These are phyloP conservation scores for Candida frijolesensis DNA, from an alignment of 1,139 yeast species.

Conservation along the genomic window DNA sequence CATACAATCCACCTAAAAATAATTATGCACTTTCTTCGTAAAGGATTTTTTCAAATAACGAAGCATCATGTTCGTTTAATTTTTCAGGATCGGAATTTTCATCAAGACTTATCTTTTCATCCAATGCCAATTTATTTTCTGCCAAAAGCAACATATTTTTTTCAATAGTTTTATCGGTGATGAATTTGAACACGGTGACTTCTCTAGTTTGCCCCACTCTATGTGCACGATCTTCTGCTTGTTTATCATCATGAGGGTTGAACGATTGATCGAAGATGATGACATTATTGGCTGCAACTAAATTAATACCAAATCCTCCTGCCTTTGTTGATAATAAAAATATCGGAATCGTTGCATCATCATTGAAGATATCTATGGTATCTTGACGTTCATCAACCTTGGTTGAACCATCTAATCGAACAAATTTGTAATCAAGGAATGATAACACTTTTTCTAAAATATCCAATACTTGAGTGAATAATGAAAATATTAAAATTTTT, in stretches of 20 bases:
- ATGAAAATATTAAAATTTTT: conserved; percentile 80
- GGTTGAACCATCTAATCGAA: conserved; percentile 91
- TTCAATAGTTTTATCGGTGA: conserved; percentile 77
- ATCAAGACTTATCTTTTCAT: conserved; percentile 58
- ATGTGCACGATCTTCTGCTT: conserved; percentile 98
- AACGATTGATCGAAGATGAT: conserved; percentile 91
- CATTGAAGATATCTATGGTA: conserved; percentile 84
- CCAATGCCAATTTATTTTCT: conserved; percentile 86
- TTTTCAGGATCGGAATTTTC: conserved; percentile 43
- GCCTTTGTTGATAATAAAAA: conserved; percentile 92
- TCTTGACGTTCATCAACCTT: conserved; percentile 93
- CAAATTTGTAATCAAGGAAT: conserved; percentile 65
- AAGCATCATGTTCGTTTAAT: conserved; percentile 55
- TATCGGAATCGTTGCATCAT: conserved; percentile 79
- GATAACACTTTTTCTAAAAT: conserved; percentile 79
- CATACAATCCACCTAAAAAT: neutral
- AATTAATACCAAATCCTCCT: conserved; percentile 96
- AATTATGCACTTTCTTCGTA: conserved; percentile 21
- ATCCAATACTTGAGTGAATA: conserved; percentile 90
- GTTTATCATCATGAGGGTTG: conserved; percentile 97
- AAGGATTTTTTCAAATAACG: conserved; percentile 54
- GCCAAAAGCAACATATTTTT: conserved; percentile 88
- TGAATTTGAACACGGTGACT: conserved; percentile 78
- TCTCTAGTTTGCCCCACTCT: conserved; percentile 94
- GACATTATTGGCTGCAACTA: conserved; percentile 93